Conservation (phyloP, 1,284 basidiomycete genomes). For the Malassezia arunalokei region DNA sequence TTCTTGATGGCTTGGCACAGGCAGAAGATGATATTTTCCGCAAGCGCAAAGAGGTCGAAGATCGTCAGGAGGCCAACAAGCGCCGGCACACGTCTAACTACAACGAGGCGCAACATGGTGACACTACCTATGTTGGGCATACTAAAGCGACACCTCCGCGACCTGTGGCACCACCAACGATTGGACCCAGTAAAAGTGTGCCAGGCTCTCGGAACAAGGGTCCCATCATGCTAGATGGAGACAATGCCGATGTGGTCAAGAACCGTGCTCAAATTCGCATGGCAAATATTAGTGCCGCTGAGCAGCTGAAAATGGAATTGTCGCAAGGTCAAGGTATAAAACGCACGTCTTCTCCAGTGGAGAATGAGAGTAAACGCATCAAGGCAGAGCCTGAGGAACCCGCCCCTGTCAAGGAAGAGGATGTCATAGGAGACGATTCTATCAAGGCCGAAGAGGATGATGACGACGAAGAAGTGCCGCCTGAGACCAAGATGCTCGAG, state of each 20-base stretch:
- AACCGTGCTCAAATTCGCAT: constrained; percentile 51
- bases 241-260: constrained; percentile 31
- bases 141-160: constrained; percentile 15
- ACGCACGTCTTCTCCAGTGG: constrained; percentile 35
- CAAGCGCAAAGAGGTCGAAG: constrained; percentile 76
- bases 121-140: constrained; percentile 19
- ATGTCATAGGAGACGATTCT: neutral
- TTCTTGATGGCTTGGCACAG: constrained; percentile 81
- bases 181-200: constrained; percentile 22
- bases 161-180: constrained; percentile 7
- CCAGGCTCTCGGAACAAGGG: constrained; percentile 21
- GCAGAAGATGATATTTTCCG: constrained; percentile 93
- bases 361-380: constrained; percentile 8
- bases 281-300: constrained; percentile 90
- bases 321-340: constrained; percentile 47
- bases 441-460: constrained; percentile 51
- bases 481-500: constrained; percentile 7
- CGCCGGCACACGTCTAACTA: constrained; percentile 10
- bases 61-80: constrained; percentile 75
- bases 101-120: constrained; percentile 21
- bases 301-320: constrained; percentile 81
- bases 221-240: constrained; percentile 28
- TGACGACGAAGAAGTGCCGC: constrained; percentile 37
- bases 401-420: constrained; percentile 2
- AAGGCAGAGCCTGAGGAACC: constrained; percentile 5